Evolutionary conservation across 2,329 filamentous ascomycete species (phyloP), one percentile per base, ranked within the genome.

Genomic region (Colletotrichum sojae): DNA sequence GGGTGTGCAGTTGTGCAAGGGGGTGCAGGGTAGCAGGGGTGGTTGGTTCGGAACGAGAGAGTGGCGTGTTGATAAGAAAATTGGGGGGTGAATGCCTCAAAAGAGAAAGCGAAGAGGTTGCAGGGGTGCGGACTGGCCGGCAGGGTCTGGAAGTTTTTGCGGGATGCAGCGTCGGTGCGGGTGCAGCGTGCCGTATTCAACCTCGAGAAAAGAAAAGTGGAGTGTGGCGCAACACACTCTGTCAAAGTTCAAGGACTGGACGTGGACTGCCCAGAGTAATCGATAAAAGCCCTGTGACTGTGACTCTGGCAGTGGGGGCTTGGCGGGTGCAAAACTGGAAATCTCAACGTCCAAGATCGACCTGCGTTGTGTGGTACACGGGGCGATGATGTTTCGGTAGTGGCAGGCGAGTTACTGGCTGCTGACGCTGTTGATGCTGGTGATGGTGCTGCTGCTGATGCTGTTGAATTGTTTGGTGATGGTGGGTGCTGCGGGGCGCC

Each of bases 91-190:
- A 18, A 51, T 59, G n/a, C 45, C 8, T 9, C 13, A 2, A 22
- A 20, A 49, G 49, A 63, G 40, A 20, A 48, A 60, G 65, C 54
- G 55, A 43, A 43, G 40, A 43, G 40, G 46, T 63, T 40, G 64
- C 52, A 60, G 53, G 60, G 60, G 59, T 54, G 53, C 69, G 69
- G 69, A 39, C 65, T 59, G 56, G 58, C 69, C 65, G 59, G 60
- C 65, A 58, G 49, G 64, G 69, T 64, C 65, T 64, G 65, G 65
- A 64, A 58, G 56, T 54, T 57, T 51, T 60, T 40, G 54, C 65
- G 65, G 45, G 65, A 69, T 69, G 69, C 59, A 71, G 46, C 45
- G 45, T 67, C 52, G 64, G 64, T 68, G 60, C 46, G 53, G 40
- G 60, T 49, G 60, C 59, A 62, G 51, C 46, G 57, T 25, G 51